Evolutionary conservation across 805 yeast species (phyloP).

Genomic region (Saturnispora sekii): DNA sequence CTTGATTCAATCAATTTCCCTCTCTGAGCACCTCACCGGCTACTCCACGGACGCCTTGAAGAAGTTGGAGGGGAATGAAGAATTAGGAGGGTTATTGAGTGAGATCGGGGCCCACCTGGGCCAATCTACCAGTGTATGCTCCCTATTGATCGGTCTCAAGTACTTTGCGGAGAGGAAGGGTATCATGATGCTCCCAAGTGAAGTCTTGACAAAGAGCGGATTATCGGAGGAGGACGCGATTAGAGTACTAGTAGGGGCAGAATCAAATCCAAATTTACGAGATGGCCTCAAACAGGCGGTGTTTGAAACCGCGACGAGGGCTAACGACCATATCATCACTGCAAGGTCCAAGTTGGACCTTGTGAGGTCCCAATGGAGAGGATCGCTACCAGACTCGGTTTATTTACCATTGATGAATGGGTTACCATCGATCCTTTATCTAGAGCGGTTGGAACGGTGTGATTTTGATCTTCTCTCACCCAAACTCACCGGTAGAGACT

Average conservation of each 20-base stretch:
- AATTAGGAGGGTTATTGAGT: slow-evolving; percentile 28
- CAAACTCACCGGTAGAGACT: slow-evolving; percentile 40
- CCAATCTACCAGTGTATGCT: slow-evolving; percentile 66
- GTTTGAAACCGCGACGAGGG: slow-evolving; percentile 60
- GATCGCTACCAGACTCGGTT: slow-evolving; percentile 49
- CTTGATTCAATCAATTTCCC: slow-evolving; percentile 45
- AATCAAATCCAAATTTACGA: slow-evolving; percentile 18
- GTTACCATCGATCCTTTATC: slow-evolving; percentile 54
- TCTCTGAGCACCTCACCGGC: slow-evolving; percentile 51
- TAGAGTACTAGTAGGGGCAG: slow-evolving; percentile 37
- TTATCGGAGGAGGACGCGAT: slow-evolving; percentile 58
- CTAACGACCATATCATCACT: slow-evolving; percentile 71
- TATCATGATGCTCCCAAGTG: slow-evolving; percentile 53
- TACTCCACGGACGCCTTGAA: slow-evolving; percentile 32
- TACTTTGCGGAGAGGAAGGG: slow-evolving; percentile 45
- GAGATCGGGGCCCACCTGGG: slow-evolving; percentile 75
- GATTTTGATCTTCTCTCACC: slow-evolving; percentile 54
- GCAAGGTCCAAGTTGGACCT: slow-evolving; percentile 47
- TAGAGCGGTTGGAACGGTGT: slow-evolving; percentile 46
- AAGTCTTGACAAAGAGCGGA: slow-evolving; percentile 40
- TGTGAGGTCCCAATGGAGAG: slow-evolving; percentile 25
- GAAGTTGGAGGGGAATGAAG: slow-evolving; percentile 35
- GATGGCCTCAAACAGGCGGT: slow-evolving; percentile 44
- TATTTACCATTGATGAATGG: slow-evolving; percentile 60
- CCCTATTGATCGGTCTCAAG: slow-evolving; percentile 48